Conservation (phyloP, 2,329 filamentous ascomycete genomes). For the Cercospora brassicicola region DNA sequence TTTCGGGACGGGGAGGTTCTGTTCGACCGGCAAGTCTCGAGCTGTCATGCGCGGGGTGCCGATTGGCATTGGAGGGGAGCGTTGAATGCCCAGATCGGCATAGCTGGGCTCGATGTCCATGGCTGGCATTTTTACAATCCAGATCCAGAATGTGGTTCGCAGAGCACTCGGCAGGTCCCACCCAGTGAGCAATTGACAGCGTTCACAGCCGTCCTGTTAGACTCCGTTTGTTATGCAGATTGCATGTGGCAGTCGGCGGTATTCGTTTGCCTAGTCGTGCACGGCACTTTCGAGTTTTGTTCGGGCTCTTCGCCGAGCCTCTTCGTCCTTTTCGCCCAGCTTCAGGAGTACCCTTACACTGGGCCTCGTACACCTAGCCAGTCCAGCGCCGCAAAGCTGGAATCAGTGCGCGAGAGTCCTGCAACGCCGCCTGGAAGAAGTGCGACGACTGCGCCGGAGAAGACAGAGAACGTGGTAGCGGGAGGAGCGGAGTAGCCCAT, state of each 20-base stretch:
- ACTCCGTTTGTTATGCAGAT: not conserved
- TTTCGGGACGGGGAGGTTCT: constrained; percentile 32
- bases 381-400: constrained; percentile 50
- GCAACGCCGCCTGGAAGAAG: constrained; percentile 36
- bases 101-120: constrained; percentile 39
- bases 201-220: not conserved
- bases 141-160: not conserved
- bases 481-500: constrained; percentile 48
- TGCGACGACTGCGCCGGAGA: constrained; percentile 40
- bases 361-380: constrained; percentile 52
- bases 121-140: constrained; percentile 33
- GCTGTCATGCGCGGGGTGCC: constrained; percentile 33
- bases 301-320: constrained; percentile 1
- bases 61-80: constrained; percentile 37
- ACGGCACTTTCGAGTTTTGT: constrained; percentile 7
- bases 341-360: constrained; percentile 46
- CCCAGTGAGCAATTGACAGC: not conserved
- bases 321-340: constrained; percentile 51
- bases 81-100: constrained; percentile 32
- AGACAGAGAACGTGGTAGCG: constrained; percentile 37
- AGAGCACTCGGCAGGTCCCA: not conserved
- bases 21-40: constrained; percentile 24
- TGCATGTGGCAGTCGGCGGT: constrained; percentile 9
- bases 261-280: not conserved
- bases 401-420: constrained; percentile 44